Conservation (phyloP, 1,139 yeast genomes). For the Candida pseudoviswanathii region DNA sequence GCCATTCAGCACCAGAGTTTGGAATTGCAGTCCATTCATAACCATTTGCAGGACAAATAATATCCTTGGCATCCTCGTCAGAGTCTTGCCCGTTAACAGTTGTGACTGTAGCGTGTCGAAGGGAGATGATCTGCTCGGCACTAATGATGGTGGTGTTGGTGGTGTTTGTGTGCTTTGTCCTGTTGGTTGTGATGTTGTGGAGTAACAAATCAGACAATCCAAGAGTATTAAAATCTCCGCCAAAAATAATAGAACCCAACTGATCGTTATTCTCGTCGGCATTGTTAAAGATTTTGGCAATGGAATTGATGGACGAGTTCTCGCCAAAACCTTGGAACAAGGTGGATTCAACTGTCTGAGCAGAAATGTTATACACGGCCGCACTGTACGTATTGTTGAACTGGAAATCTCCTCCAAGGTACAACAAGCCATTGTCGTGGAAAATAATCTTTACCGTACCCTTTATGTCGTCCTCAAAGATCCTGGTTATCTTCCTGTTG, state of each 20-base stretch:
- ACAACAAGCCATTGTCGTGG: constrained; percentile 52
- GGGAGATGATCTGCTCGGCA: constrained; percentile 69
- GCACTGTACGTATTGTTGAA: constrained; percentile 61
- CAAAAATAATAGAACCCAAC: constrained; percentile 63
- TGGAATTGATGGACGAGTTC: constrained; percentile 64
- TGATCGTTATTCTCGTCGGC: constrained; percentile 27
- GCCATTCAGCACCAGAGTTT: constrained; percentile 66
- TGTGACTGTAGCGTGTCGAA: constrained; percentile 61
- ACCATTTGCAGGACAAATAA: constrained; percentile 58
- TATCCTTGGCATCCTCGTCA: constrained; percentile 32
- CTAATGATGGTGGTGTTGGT: constrained; percentile 43
- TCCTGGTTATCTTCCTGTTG: constrained; percentile 39
- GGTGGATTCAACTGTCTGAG: constrained; percentile 46
- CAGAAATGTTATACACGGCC: constrained; percentile 61
- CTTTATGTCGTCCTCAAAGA: constrained; percentile 31
- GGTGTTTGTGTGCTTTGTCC: constrained; percentile 27
- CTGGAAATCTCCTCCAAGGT: constrained; percentile 79
- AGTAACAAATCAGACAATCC: constrained; percentile 53
- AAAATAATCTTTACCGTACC: constrained; percentile 60
- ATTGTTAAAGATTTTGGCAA: constrained; percentile 45
- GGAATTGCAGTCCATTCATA: constrained; percentile 61
- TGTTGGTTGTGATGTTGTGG: constrained; percentile 30
- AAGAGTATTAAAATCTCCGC: constrained; percentile 71
- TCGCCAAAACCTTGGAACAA: constrained; percentile 80
- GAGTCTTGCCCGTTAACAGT: constrained; percentile 51